Conservation (phyloP, 2,329 filamentous ascomycete species). For the Fusarium sp. region DNA sequence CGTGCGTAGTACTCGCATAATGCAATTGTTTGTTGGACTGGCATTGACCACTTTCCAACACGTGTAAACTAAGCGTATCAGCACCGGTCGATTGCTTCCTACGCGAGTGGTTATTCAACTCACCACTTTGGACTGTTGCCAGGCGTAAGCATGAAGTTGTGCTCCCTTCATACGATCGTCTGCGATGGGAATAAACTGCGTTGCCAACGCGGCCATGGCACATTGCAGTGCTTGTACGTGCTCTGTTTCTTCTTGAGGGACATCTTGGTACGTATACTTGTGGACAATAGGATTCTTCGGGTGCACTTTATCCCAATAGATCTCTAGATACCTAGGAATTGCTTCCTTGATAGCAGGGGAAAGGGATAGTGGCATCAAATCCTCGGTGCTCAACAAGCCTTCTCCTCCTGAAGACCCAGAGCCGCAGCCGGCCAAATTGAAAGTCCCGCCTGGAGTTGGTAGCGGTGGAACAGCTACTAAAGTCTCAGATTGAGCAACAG, state of each 20-base stretch:
- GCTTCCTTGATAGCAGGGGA: constrained; percentile 55
- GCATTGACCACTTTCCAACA: constrained; percentile 58
- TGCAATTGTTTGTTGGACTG: constrained; percentile 65
- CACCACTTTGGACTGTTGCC: constrained; percentile 62
- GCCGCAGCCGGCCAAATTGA: constrained; percentile 53
- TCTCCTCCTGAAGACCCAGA: constrained; percentile 57
- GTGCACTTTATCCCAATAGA: constrained; percentile 66
- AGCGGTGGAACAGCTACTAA: constrained; percentile 60
- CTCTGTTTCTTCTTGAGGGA: constrained; percentile 48
- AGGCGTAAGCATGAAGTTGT: constrained; percentile 64
- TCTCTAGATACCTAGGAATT: constrained; percentile 62
- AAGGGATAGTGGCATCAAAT: constrained; percentile 50
- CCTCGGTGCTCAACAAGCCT: constrained; percentile 49
- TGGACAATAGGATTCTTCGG: constrained; percentile 64
- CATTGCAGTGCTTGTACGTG: constrained; percentile 59
- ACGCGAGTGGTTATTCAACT: constrained; percentile 48
- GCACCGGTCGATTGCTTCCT: constrained; percentile 12
- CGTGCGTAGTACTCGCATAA: constrained; percentile 67
- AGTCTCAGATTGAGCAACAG: constrained; percentile 61
- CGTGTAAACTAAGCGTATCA: constrained; percentile 54
- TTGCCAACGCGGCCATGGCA: constrained; percentile 68
- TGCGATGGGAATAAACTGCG: constrained; percentile 61
- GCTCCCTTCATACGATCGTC: constrained; percentile 64
- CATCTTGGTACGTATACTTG: constrained; percentile 57
- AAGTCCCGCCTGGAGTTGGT: constrained; percentile 50